These are phyloP conservation scores for Tetragonia tetragonoides DNA, from an alignment of 148 eudicot species.

Conservation along the genomic window DNA sequence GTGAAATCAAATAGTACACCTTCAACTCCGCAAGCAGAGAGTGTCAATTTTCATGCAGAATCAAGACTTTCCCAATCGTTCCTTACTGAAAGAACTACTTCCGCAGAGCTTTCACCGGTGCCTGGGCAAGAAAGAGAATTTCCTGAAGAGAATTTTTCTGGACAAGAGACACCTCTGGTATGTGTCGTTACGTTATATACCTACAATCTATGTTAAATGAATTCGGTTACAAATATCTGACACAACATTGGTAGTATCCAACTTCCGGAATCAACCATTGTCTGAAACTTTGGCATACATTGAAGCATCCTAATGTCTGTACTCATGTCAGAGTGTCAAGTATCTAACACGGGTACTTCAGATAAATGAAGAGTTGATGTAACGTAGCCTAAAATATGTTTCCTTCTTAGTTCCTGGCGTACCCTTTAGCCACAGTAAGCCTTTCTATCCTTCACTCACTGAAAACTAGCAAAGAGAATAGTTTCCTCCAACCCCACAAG, in stretches of 20 bases:
- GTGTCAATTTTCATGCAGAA: slow-evolving; percentile 55
- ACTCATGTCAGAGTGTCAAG: too few species aligned
- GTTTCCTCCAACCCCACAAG: not conserved
- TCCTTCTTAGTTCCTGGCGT: too few species aligned
- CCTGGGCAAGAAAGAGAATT: slow-evolving; percentile 52
- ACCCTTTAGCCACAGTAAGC: not conserved
- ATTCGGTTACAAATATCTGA: too few species aligned
- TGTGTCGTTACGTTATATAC: slow-evolving; percentile 14
- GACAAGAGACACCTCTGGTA: slow-evolving; percentile 87
- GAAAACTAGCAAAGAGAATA: not conserved
- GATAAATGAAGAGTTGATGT: too few species aligned
- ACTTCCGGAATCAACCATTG: too few species aligned
- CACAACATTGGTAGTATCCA: too few species aligned
- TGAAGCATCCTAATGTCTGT: too few species aligned
- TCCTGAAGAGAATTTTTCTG: slow-evolving; percentile 58
- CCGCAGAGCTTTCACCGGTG: slow-evolving; percentile 56
- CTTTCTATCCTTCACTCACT: not conserved
- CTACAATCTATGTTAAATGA: not conserved
- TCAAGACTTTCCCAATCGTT: slow-evolving; percentile 64
- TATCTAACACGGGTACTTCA: too few species aligned
- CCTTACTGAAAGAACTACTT: slow-evolving; percentile 58
- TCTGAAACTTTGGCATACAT: too few species aligned
- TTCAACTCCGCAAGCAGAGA: slow-evolving; percentile 93
- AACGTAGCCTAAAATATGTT: too few species aligned
- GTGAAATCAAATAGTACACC: slow-evolving; percentile 75